Evolutionary conservation across 1,139 yeast genomes (phyloP), one percentile per base, ranked within the genome.

Genomic region (Protomyces inundatus): DNA sequence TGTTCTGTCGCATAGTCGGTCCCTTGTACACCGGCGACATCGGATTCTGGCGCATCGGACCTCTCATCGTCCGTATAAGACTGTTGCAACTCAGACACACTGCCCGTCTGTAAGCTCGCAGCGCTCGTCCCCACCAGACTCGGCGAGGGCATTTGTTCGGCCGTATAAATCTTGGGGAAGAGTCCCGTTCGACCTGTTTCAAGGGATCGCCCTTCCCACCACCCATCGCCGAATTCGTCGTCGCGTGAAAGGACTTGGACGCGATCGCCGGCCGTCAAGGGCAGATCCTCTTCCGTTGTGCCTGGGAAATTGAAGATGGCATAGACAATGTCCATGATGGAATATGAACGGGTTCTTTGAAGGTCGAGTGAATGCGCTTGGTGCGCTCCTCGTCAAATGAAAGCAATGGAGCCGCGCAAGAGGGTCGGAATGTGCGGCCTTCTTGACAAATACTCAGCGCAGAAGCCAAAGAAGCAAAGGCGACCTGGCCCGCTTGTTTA

Each of bases 211-310:
- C 76, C 80, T 68, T 82, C 82, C 68, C 86, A 93, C 99, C 99
- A 93, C n/a, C 98, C 98, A 74, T 93, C 99, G 69, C 89, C 88
- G 75, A 88, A 93, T 71, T 89, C 97, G 67, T 86, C 83, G 75
- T 93, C 99, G 74, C 90, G 97, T 53, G 95, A 90, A 35, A 95
- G 81, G 14, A 93, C 90, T 73, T 90, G 95, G 64, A 95, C 81
- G 68, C 84, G 86, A 71, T 93, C 98, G 34, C 98, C 98, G 34
- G 87, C 84, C 59, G 80, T 81, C 68, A 93, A 79, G 55, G 86
- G 83, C 56, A 93, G 79, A 76, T 93, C 99, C 74, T 95, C 98
- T 34, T 90, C 96, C 67, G 91, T 79, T 62, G 98, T 81, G 60
- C 95, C 91, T 62, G 81, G 81, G 75, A 93, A 93, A 74, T 88